Conservation (phyloP, 768 basidiomycete species). For the Trametes villosa region DNA sequence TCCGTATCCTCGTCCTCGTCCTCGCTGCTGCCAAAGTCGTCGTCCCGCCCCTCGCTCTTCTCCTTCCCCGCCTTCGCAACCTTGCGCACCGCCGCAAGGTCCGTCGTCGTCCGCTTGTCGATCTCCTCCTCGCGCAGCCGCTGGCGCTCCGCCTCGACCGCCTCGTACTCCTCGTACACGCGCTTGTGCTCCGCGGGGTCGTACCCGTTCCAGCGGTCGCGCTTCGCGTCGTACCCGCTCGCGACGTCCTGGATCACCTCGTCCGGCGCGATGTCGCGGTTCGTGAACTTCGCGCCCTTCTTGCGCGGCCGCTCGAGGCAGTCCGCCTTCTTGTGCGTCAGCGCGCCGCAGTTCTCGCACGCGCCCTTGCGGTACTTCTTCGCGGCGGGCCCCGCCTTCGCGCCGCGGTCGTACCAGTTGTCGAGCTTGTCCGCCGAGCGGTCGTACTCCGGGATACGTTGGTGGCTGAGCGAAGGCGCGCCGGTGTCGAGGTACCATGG, state of each 20-base stretch:
- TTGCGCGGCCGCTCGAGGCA: slow-evolving; percentile 96
- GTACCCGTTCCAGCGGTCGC: slow-evolving; percentile 99
- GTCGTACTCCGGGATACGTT: slow-evolving; percentile 75
- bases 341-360: slow-evolving; percentile 98
- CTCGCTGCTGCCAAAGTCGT: slow-evolving; percentile 95
- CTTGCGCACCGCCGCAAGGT: slow-evolving; percentile 88
- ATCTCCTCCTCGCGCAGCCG: slow-evolving; percentile 95
- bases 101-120: slow-evolving; percentile 94
- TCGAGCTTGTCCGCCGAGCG: slow-evolving; percentile 70
- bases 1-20: slow-evolving; percentile 97
- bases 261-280: slow-evolving; percentile 88
- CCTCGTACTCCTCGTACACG: slow-evolving; percentile 93
- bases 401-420: slow-evolving; percentile 90
- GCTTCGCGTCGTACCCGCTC: slow-evolving; percentile 86
- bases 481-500: slow-evolving; percentile 99
- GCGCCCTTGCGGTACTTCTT: slow-evolving; percentile 98
- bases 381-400: slow-evolving; percentile 84
- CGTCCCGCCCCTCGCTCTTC: slow-evolving; percentile 73
- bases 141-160: slow-evolving; percentile 88
- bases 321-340: slow-evolving; percentile 90
- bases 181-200: slow-evolving; percentile 84
- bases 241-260: slow-evolving; percentile 85
- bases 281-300: slow-evolving; percentile 93
- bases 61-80: slow-evolving; percentile 89
- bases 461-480: slow-evolving; percentile 91